Base-by-base conservation (phyloP, 2,329 filamentous ascomycete genomes). In the Sporothrix schenckii region DNA sequence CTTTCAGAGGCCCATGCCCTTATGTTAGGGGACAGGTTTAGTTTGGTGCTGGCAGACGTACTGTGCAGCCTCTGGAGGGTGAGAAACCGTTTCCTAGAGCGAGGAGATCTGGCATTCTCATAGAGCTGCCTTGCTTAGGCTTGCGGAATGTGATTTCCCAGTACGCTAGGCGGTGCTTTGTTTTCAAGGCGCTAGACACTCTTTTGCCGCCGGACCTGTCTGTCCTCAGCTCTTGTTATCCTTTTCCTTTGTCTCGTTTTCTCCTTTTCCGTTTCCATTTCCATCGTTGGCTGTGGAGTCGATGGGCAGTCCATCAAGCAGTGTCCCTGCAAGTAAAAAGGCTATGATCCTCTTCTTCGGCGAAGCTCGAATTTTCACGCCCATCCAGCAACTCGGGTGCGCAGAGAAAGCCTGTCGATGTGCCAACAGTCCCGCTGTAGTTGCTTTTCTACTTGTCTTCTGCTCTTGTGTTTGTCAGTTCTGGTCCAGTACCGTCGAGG, bases 271-370 rank as follows among this genome's bases (percentile, higher is more conserved):
- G 27, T 30, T 5, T 19, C 30, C 30, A 10, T 41, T 34, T 39
- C 16, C n/a, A 10, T 30, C 21, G n/a, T 27, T 63, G 30, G 7
- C 2, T n/a, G 34, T 41, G 56, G 56, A 60, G 56, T 13, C 21
- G 54, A 6, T 3, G 16, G 47, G 16, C 47, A 19, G 44, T 16
- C 47, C 47, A 50, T 19, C 21, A 7, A 63, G 41, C 27, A 47
- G 58, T n/a, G 58, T 47, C 58, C 34, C 60, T 65, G 60, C 41
- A 63, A 30, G 60, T 30, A 63, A 63, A 49, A 63, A 9, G 30
- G 60, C 60, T 30, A n/a, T 13, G 41, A 30, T 21, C 60, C 41
- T 49, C 60, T 63, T 63, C 21, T 63, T 63, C 60, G 60, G 60
- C 49, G 60, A 49, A 65, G 60, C 39, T 16, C 27, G 13, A 30